Conservation (phyloP, 169 alveolate genomes). For the Amoebophrya sp. region DNA sequence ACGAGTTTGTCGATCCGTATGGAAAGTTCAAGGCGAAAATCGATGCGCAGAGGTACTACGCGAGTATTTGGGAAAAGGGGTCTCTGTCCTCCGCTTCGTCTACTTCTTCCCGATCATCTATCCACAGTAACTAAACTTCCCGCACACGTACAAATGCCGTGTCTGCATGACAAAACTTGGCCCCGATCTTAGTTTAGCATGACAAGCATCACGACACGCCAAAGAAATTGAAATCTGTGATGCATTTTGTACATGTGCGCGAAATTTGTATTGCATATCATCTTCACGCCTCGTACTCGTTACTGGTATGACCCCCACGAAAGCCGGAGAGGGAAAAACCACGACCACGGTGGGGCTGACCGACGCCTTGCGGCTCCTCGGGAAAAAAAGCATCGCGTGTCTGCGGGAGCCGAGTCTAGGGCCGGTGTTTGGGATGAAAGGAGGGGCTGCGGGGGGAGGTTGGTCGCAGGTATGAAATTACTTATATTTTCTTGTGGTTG, state of each 20-base stretch:
- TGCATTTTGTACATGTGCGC: neutral
- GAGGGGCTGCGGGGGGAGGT: constrained; percentile 36
- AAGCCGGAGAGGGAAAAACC: constrained; percentile 36
- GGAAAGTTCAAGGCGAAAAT: neutral
- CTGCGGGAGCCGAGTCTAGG: constrained; percentile 28
- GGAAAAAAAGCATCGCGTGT: neutral
- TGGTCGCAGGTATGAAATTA: neutral
- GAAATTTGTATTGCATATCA: neutral
- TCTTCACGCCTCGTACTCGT: neutral
- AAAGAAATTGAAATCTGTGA: neutral
- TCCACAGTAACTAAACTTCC: neutral
- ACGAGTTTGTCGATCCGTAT: neutral
- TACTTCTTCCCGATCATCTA: neutral
- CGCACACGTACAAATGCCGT: neutral
- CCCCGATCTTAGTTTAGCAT: neutral
- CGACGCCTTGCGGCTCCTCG: neutral
- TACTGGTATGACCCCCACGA: constrained; percentile 36
- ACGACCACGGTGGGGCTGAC: constrained; percentile 26
- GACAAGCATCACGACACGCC: no score
- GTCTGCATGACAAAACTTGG: neutral
- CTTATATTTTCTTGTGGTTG: neutral
- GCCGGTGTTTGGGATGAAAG: constrained; percentile 35
- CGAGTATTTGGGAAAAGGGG: neutral
- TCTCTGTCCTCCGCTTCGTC: neutral
- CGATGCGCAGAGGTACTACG: neutral